A percentile compares a stretch with the other conserved stretches of the same genome.
Evolutionary conservation across 179 eudicot genomes (phyloP).

Genomic region (Beta lomatogona): DNA sequence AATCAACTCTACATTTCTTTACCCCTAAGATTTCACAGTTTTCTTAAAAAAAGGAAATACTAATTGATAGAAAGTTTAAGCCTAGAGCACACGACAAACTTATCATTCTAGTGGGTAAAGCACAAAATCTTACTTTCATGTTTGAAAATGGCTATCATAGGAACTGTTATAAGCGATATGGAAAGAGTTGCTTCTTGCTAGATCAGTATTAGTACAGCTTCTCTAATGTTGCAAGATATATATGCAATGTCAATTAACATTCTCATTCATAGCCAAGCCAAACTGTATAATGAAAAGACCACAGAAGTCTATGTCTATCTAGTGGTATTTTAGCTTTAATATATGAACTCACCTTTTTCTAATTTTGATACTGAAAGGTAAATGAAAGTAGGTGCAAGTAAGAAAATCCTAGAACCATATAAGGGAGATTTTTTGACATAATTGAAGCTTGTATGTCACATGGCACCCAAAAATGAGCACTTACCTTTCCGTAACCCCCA

Average conservation of each 20-base stretch:
- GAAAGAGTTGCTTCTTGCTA: neutral
- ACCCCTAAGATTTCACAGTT: neutral
- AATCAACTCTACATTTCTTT: neutral
- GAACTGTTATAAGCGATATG: neutral
- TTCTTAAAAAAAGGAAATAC: neutral
- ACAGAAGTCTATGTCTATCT: neutral
- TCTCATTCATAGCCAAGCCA: neutral
- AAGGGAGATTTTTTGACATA: neutral
- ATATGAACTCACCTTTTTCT: neutral
- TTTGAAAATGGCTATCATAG: neutral
- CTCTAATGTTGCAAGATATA: neutral
- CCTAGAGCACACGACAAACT: neutral
- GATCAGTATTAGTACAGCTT: neutral
- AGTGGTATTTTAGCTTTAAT: neutral
- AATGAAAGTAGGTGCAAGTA: neutral
- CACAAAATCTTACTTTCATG: neutral
- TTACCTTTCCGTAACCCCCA: conserved; percentile 83
- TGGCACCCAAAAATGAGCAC: neutral
- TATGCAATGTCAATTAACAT: neutral
- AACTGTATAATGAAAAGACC: neutral
- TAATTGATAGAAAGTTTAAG: neutral
- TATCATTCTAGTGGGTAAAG: too few species aligned
- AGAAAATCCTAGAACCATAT: neutral
- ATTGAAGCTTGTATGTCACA: neutral
- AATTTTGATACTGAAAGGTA: neutral